Evolutionary conservation across 1,139 yeast species (phyloP), one percentile per base, ranked within the genome.

Genomic region (Pichia sp.): DNA sequence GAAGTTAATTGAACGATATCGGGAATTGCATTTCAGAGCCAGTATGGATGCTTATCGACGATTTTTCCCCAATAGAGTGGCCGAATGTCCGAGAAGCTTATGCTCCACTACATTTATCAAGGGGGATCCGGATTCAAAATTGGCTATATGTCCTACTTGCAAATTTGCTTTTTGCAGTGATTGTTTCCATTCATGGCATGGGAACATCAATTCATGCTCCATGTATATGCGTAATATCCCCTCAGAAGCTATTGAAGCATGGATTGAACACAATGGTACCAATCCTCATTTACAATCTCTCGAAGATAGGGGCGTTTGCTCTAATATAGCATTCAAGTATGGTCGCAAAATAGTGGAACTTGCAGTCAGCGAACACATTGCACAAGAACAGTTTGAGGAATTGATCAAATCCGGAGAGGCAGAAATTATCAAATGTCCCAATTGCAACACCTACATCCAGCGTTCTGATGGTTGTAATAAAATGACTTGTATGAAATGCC

Each of bases 161-260:
- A 55, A 60, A 12, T 65, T 69, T 49, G 79, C 82, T 3, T 79
- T 76, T 49, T 79, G 87, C 50, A 64, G 65, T 42, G 66, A 64
- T 24, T 79, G 87, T 52, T 56, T 65, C 12, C 76, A 72, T 44
- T 73, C 83, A 2, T 78, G 83, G 79, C 88, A 79, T 55, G 83
- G 84, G 3, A 58, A 67, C 15, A 67, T 62, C 38, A 68, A 70
- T 36, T 49, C 55, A 19, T 76, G 83, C 50, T 63, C 65, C 13
- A 55, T 50, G 28, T 55, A 53, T 27, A 38, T 60, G 17, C 55
- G 44, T 4, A 45, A 56, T 17, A 66, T 78, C 5, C 70, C 80
- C 0, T 22, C 45, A 2, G 69, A 62, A 4, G 64, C 64, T 2
- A 47, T 78, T 12, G 66, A 66, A 34, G 44, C 46, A 12, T 75